Evolutionary conservation across 495 filamentous ascomycete genomes (phyloP).

Genomic region (Aspergillus haitiensis): DNA sequence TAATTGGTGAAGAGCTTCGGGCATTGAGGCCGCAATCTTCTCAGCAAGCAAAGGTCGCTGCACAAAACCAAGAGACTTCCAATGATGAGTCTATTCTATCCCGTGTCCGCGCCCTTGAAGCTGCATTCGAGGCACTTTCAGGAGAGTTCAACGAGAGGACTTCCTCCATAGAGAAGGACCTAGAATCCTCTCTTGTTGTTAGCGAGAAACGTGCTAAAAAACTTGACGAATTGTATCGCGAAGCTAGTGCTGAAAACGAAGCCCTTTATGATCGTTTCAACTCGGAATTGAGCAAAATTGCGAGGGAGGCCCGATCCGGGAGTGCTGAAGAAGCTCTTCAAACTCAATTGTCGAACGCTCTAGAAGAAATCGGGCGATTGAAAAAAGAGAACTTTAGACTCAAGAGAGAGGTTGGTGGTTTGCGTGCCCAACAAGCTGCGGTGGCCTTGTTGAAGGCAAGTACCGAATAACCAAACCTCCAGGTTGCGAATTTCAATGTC

Average conservation of each 20-base stretch:
- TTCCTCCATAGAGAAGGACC: conserved; percentile 60
- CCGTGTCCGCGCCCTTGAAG: conserved; percentile 63
- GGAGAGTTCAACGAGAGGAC: conserved; percentile 61
- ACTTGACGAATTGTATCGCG: conserved; percentile 85
- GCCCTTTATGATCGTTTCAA: conserved; percentile 93
- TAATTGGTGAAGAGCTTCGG: conserved; percentile 80
- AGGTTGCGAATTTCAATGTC: background rate
- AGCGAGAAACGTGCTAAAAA: conserved; percentile 77
- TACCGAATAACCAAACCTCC: conserved; percentile 24
- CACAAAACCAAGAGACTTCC: conserved; percentile 9
- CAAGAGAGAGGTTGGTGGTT: conserved; percentile 59
- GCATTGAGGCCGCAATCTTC: conserved; percentile 49
- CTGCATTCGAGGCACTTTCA: conserved; percentile 59
- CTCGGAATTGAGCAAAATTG: conserved; percentile 79
- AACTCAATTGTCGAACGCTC: conserved; percentile 60
- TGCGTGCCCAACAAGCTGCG: conserved; percentile 46
- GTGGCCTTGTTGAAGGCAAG: conserved; percentile 41
- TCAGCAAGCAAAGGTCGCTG: conserved; percentile 24
- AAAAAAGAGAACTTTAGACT: conserved; percentile 78
- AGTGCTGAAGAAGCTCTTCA: conserved; percentile 73
- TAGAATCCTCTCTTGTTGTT: conserved; percentile 67
- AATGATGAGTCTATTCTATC: conserved; percentile 43
- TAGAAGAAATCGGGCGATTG: conserved; percentile 67
- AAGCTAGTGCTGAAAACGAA: conserved; percentile 90
- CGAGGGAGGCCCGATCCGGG: conserved; percentile 69